Percentiles rank a stretch among this genome's conserved stretches.
phyloP scores from a whole-genome alignment of 345 rosid species.

The Pistacia integerrima region DNA sequence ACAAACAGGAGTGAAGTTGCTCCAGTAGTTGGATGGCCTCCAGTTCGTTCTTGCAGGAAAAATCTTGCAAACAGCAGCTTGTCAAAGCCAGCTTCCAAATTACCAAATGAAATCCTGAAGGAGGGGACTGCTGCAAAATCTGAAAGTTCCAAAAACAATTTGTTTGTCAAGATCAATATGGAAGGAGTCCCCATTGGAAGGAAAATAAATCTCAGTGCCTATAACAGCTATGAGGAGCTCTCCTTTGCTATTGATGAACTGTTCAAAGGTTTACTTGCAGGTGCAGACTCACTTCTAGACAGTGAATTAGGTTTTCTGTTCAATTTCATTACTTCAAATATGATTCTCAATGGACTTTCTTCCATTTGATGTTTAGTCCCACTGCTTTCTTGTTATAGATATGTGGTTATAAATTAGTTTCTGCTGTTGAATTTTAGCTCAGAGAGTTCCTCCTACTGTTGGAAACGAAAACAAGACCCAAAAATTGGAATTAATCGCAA shows the following conservation, averaged over 20 bases:
- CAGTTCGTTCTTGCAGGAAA: slow-evolving; percentile 44
- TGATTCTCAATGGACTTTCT: no score
- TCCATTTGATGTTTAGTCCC: no score
- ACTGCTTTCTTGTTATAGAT: background rate
- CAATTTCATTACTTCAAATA: background rate
- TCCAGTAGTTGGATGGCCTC: slow-evolving; percentile 54
- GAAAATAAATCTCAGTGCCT: slow-evolving; percentile 46
- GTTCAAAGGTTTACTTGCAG: slow-evolving; percentile 45
- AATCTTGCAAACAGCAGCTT: slow-evolving; percentile 27
- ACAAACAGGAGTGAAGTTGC: slow-evolving; percentile 33
- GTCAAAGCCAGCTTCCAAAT: slow-evolving; percentile 21
- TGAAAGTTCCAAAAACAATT: slow-evolving; percentile 20
- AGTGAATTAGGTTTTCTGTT: background rate
- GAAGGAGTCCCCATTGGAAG: slow-evolving; percentile 57
- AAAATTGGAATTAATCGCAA: slow-evolving; percentile 1
- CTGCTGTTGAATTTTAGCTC: slow-evolving; percentile 15
- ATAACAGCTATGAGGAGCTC: slow-evolving; percentile 47
- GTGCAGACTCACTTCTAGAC: slow-evolving; percentile 12
- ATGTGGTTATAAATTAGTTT: background rate
- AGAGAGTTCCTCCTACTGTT: slow-evolving; percentile 18
- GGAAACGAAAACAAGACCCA: background rate
- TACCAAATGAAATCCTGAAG: slow-evolving; percentile 9
- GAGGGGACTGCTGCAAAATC: slow-evolving; percentile 14
- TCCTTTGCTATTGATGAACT: slow-evolving; percentile 47
- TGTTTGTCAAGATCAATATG: slow-evolving; percentile 46